Base-by-base conservation (phyloP, 1,284 basidiomycete genomes). In the Apiotrichum akiyoshidainum region DNA sequence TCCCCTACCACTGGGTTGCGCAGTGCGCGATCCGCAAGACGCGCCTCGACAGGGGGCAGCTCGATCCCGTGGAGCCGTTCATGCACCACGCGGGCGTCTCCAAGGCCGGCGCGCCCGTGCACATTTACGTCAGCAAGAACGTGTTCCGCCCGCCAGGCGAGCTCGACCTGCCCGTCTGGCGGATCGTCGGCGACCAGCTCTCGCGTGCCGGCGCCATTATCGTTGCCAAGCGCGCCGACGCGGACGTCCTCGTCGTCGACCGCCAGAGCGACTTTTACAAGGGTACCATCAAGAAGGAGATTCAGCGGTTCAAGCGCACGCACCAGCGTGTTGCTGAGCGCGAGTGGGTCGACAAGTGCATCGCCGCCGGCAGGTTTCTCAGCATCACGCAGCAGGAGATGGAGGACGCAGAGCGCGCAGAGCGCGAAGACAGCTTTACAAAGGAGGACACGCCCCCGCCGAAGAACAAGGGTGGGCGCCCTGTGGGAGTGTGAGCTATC, bases 231-330 rank as follows among this genome's bases (percentile, higher is more conserved):
- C 60, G 72, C 13, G 49, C 58, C 1, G 26, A 59, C 19, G 73
- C 74, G 11, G 74, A 76, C 52, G 12, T 76, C 9, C 51, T 76
- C 12, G 54, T 76, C 21, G 66, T 76, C 6, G 71, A 76, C 52
- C 59, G 57, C 17, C 52, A 49, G 22, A 59, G 56, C 37, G 39
- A 64, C 9, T 75, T 75, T 53, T 69, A 63, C 47, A 46, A 59
- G 26, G 64, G 53, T 11, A 66, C 68, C 3, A 54, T 64, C 10
- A 51, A 48, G 41, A n/a, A 21, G 8, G 73, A 74, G 50, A 65
- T 66, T n/a, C 45, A 59, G 46, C 62, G 57, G 49, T 2, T 63
- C 47, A 57, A 59, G 19, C 61, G 73, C 35, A 26, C 48, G 21
- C 65, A 65, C 62, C 74, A 74, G 61, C 63, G 61, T 26, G 42